Conservation (phyloP, 1,284 basidiomycete species). For the Ceratobasidium theobromae region DNA sequence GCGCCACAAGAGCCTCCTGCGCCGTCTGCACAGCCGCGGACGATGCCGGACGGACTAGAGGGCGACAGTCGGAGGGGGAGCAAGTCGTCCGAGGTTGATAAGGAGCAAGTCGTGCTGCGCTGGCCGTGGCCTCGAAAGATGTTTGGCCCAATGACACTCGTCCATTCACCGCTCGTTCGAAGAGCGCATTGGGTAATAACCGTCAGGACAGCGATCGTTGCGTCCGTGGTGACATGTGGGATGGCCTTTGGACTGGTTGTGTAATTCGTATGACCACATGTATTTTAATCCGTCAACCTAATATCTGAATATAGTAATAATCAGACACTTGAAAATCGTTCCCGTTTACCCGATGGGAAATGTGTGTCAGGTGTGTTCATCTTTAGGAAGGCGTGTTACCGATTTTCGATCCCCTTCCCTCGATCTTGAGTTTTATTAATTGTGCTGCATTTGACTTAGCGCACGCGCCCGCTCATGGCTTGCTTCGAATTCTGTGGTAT, state of each 20-base stretch:
- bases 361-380: no score
- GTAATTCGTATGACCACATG: not conserved
- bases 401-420: no score
- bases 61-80: not conserved
- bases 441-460: no score
- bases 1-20: not conserved
- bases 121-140: conserved; percentile 22
- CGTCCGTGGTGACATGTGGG: conserved; percentile 1
- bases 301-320: no score
- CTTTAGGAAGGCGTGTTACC: no score
- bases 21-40: not conserved
- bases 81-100: not conserved
- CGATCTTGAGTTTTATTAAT: no score
- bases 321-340: no score
- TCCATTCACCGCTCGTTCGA: conserved; percentile 18
- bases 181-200: conserved; percentile 25
- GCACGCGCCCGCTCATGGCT: no score
- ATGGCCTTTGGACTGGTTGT: conserved; percentile 14
- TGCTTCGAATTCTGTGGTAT: no score
- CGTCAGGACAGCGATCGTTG: not conserved
- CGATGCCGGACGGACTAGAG: not conserved
- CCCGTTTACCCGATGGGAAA: no score
- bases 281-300: not conserved
- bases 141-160: conserved; percentile 18
- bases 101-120: not conserved